A percentile compares a stretch with the other conserved stretches of the same genome.
phyloP scores from a whole-genome alignment of 179 eudicot species.

The Silene vulgaris region DNA sequence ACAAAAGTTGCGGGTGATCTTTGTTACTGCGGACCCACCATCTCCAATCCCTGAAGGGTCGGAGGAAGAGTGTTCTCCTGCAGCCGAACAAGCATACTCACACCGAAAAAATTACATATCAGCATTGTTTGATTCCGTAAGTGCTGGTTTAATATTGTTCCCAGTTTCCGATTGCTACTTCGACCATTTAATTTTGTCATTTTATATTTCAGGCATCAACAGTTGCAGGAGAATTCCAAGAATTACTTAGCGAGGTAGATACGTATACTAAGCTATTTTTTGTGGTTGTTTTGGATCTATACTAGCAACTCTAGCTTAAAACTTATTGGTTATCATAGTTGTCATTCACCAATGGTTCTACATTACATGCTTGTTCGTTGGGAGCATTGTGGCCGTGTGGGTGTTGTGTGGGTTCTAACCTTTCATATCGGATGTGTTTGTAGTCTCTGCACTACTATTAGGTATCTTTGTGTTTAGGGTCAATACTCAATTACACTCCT shows the following conservation, averaged over 20 bases:
- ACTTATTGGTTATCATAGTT: too few species aligned
- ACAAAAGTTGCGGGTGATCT: conserved; percentile 33
- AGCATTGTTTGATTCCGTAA: conserved; percentile 27
- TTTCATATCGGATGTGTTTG: neutral
- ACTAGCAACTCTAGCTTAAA: neutral
- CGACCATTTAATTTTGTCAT: neutral
- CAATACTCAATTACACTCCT: too few species aligned
- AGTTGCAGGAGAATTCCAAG: conserved; percentile 18
- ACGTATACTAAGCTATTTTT: neutral
- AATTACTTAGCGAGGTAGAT: conserved; percentile 23
- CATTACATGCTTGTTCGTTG: neutral
- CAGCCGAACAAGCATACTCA: conserved; percentile 16
- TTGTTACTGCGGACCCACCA: conserved; percentile 37
- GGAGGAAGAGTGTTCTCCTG: conserved; percentile 37
- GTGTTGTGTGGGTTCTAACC: neutral
- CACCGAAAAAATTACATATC: conserved; percentile 16
- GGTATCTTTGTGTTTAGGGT: neutral
- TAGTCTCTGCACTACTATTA: neutral
- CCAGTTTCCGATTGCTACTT: conserved; percentile 1
- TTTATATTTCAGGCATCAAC: conserved; percentile 25
- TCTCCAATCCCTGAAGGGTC: conserved; percentile 42
- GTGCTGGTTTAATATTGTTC: conserved; percentile 12
- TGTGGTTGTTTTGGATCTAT: neutral
- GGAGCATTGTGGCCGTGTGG: neutral
- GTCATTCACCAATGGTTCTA: too few species aligned